Evolutionary conservation across 2,329 filamentous ascomycete species (phyloP).

Genomic region (Aspergillus neoniger): DNA sequence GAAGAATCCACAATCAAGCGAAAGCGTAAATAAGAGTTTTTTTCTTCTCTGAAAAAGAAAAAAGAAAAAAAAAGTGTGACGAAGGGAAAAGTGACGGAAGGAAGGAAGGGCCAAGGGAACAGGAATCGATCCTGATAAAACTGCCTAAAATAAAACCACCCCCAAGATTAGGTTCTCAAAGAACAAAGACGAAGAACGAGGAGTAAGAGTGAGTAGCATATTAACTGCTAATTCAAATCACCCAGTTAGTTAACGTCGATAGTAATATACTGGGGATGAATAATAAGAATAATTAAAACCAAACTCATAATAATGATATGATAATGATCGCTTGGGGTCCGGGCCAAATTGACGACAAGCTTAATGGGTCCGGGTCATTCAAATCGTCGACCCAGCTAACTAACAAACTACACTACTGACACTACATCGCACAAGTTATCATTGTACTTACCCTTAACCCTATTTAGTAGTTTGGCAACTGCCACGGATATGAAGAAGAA

Average conservation of each 20-base stretch:
- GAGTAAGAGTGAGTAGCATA: neutral
- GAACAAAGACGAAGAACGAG: neutral
- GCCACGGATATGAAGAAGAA: neutral
- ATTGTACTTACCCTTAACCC: neutral
- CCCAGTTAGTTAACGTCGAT: neutral
- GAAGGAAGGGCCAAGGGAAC: neutral
- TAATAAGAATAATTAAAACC: neutral
- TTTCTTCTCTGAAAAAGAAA: neutral
- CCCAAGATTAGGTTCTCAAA: neutral
- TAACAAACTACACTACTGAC: too few species aligned
- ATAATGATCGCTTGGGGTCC: neutral
- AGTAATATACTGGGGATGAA: neutral
- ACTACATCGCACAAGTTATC: neutral
- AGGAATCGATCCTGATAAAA: neutral
- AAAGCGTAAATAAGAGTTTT: neutral
- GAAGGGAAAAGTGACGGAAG: neutral
- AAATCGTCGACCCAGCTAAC: neutral
- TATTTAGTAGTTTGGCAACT: neutral
- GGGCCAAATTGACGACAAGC: neutral
- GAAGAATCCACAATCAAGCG: conserved; percentile 13
- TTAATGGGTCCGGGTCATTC: neutral
- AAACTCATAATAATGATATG: neutral
- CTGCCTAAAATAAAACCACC: neutral
- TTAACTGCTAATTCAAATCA: neutral
- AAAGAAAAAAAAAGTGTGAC: neutral